Base-by-base conservation (phyloP, 768 basidiomycete species). In the Suillus plorans region DNA sequence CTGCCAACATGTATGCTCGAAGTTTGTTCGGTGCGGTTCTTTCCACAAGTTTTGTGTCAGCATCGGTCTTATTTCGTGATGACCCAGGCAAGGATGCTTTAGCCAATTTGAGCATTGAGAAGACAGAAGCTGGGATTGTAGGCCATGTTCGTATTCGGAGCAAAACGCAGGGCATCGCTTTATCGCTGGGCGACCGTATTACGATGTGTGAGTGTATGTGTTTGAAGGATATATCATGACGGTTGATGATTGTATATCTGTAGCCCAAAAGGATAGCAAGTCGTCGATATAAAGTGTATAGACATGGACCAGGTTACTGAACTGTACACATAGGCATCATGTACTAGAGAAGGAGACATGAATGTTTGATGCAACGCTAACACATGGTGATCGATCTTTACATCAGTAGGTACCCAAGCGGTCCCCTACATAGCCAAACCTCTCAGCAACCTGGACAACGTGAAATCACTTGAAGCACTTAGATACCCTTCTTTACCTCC, bases 111-210 rank as follows among this genome's bases (percentile, higher is more conserved):
- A 92, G 89, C 68, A 86, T 97, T 64, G 95, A 97, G 75, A 84
- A 89, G 72, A 87, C 89, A 47, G 89, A 92, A 67, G 77, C 80
- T 18, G 94, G 93, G 6, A 88, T 97, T 13, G 22, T 49, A 22
- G 47, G 47, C n/a, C 47, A 49, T 78, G 92, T 97, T 8, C 86
- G 95, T 64, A 96, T 97, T 76, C 85, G 95, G 63, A 92, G 91
- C 73, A 96, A 97, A 80, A 96, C 95, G 39, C 95, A 97, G 77
- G 95, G 95, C 64, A 96, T 97, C 67, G 95, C 95, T 6, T 79
- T 49, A 49, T 49, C 47, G 47, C n/a, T 49, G 2, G 47, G 47
- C 2, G 47, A 49, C 5, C 47, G 47, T 49, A 49, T 49, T 10
- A 49, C 47, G 5, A 49, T 49, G 47, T 49, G 47, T 49, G 47